Evolutionary conservation across 129 eudicot genomes (phyloP).

Genomic region (Deinandra increscens): DNA sequence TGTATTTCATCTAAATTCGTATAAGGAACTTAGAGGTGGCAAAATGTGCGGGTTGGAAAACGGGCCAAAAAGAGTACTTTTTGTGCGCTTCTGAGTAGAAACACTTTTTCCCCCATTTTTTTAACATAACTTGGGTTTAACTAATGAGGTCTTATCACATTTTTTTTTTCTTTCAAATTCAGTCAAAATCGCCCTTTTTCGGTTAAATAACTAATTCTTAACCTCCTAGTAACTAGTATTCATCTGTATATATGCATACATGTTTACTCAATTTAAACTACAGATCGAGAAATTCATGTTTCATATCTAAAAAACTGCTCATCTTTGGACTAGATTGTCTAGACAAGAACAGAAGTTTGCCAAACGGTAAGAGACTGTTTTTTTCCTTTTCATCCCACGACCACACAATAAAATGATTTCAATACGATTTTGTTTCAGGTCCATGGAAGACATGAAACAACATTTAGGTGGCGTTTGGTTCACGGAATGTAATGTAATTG

Average conservation of each 20-base stretch:
- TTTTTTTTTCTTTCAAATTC: too few relatives aligned
- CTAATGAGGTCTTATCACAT: background rate
- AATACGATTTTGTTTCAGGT: too few relatives aligned
- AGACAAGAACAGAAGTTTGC: constrained; percentile 69
- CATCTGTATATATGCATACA: background rate
- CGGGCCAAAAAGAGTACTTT: too few relatives aligned
- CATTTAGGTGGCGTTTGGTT: too few relatives aligned
- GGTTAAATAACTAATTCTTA: background rate
- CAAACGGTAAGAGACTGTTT: constrained; percentile 34
- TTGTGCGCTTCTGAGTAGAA: too few relatives aligned
- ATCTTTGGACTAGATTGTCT: constrained; percentile 73
- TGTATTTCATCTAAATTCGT: constrained; percentile 42
- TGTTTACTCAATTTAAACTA: constrained; percentile 11
- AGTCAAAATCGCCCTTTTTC: background rate
- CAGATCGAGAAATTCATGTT: constrained; percentile 82
- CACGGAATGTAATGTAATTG: too few relatives aligned
- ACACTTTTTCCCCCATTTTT: too few relatives aligned
- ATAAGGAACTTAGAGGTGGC: too few relatives aligned
- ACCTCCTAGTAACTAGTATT: background rate
- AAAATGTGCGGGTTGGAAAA: too few relatives aligned
- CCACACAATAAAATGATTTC: too few relatives aligned
- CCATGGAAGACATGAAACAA: too few relatives aligned
- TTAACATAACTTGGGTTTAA: too few relatives aligned
- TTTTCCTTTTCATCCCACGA: background rate
- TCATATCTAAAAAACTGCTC: constrained; percentile 61